Evolutionary conservation across 371 early-diverging fungal genomes (phyloP), one percentile per base, ranked within the genome.

Genomic region (Rhizopus stolonifer): DNA sequence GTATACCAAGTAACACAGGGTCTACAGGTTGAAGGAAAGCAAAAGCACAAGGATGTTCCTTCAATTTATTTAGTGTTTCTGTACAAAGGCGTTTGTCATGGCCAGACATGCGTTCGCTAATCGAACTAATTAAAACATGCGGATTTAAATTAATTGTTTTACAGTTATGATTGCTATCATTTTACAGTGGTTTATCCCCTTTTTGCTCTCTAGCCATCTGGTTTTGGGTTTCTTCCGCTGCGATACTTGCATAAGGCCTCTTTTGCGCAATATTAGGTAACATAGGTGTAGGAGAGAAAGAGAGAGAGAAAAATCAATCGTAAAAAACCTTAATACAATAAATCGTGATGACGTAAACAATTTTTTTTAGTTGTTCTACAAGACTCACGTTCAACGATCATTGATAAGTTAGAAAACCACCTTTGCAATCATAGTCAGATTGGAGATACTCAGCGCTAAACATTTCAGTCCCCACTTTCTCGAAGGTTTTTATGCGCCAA

Each of bases 11-110:
- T 14, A 48, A 34, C 13, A 74, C 55, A 10, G 72, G 71, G 64
- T 81, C 81, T 11, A 81, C 81, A 23, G 81, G 79, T 5, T 59
- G 67, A 10, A 91, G 68, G 65, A 99, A 99, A 2, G 91, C 88
- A 29, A 69, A 60, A 2, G 92, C 82, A 38, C 82, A 69, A 14
- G 83, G 82, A 48, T 89, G 77, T 29, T 80, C 80, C 64, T 82
- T 86, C 18, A 93, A 64, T 4, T 77, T 65, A 48, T 81, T 82
- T 33, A 93, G 52, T 1, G 63, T 58, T 29, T 66, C 56, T 0
- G 21, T 40, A 40, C 60, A 58, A 24, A 67, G 71, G 24, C 58
- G 56, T 38, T 61, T 61, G 13, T 53, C 50, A 25, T 57, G 43
- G 32, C 54, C 19, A 45, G 58, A 25, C 33, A 49, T 46, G 11